phyloP scores from a whole-genome alignment of 192 early-diverging fungal genomes.

The Rhizophagus clarus region DNA sequence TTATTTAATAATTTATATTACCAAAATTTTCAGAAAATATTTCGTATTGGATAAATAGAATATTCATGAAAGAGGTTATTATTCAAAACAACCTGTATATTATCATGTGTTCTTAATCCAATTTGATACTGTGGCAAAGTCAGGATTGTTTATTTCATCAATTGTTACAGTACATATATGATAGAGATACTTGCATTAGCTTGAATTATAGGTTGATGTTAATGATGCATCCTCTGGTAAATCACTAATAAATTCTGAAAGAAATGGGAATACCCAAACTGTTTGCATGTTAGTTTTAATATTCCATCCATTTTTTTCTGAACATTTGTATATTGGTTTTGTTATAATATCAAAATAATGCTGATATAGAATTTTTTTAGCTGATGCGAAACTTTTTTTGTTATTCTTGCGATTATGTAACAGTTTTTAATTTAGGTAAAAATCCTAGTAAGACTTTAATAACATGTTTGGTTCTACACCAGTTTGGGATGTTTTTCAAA shows the following conservation, averaged over 20 bases:
- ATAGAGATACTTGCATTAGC: not conserved
- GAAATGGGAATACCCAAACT: not conserved
- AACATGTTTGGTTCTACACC: not conserved
- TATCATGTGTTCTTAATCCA: not conserved
- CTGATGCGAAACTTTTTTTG: not conserved
- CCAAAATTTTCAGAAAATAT: too few relatives aligned
- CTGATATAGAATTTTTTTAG: not conserved
- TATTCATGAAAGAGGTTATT: too few relatives aligned
- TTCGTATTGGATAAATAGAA: too few relatives aligned
- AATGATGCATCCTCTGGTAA: not conserved
- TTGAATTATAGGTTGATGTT: not conserved
- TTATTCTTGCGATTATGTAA: not conserved
- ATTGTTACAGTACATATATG: not conserved
- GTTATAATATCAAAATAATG: not conserved
- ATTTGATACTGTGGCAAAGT: not conserved
- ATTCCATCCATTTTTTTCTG: not conserved
- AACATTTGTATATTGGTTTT: not conserved
- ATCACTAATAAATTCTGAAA: not conserved
- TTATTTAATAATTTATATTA: too few relatives aligned
- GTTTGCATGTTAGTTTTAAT: not conserved
- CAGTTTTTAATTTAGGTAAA: not conserved
- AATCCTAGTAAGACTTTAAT: not conserved
- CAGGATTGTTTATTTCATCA: not conserved
- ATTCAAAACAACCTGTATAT: not conserved
- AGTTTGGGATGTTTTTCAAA: not conserved